Base-by-base conservation (phyloP, 2,329 filamentous ascomycete species). In the Dothidotthia symphoricarpi region DNA sequence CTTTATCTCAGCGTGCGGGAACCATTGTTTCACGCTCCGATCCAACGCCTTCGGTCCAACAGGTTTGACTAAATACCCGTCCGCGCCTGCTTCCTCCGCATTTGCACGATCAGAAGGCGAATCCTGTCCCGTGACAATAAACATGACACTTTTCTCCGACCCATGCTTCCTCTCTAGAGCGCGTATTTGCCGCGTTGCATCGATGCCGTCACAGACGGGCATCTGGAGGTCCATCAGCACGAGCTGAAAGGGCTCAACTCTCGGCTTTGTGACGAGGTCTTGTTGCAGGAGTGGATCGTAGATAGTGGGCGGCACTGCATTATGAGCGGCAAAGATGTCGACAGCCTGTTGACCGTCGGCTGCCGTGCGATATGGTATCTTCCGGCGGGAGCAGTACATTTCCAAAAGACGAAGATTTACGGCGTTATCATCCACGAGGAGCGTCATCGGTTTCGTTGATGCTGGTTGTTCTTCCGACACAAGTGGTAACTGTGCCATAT, bases 321-420 rank as follows among this genome's bases (percentile, higher is more conserved):
- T 12, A 27, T 53, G 45, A 26, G 45, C 45, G 4, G 48, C 36
- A 43, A 62, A 69, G 12, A 52, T 37, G 1, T 60, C 49, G 1
- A 74, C 64, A 1, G 72, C 72, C 49, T 72, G 54, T 2, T 49
- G 38, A 3, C 72, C 71, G 30, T 74, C 64, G 1, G 51, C 52
- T 1, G 71, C 70, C 3, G 61, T 66, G 4, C 53, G 36, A 24
- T 68, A 71, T 0, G 63, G 59, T 3, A 61, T 46, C 2, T 54
- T 51, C 16, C 72, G 62, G 34, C 69, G 73, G 14, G 58, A 62
- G 53, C 70, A 74, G 48, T 74, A 74, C 69, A 74, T 72, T 19
- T 68, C 57, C 16, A 75, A 43, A 26, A 74, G 68, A 13, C 69
- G 67, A 0, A 74, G 58, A 15, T 75, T 75, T 34, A 74, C 60